Evolutionary conservation across 768 basidiomycete genomes (phyloP), one percentile per base, ranked within the genome.

Genomic region (Auricularia auricula-judae): DNA sequence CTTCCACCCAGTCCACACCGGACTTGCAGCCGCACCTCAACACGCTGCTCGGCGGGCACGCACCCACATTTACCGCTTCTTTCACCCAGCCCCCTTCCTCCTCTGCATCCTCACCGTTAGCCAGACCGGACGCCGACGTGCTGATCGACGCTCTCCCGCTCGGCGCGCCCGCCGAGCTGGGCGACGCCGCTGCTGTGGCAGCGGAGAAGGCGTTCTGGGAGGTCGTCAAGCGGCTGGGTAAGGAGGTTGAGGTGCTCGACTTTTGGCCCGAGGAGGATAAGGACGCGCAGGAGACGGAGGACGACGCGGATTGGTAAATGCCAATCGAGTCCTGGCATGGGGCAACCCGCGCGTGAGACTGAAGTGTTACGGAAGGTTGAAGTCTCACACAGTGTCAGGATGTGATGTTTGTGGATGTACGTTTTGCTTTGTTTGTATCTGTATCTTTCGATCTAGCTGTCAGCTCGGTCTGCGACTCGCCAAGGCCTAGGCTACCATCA

Each of bases 161-260:
- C 5, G 53, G n/a, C 18, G 18, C 53, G 3, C 53, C 53, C 29
- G 56, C 84, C 5, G 84, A 86, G 47, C 67, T 77, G 16, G 79
- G 82, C 11, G 88, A 92, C 69, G 75, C 77, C 16, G 82, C 84
- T 4, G 81, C 86, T 3, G 65, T 68, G 7, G 73, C 80, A 68
- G 89, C 86, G 2, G 86, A 90, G 71, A 68, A 69, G n/a, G 73
- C 79, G 2, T 88, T 85, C 70, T 81, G 81, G 80, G 76, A 74
- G 47, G 79, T 78, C 1, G 66, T 66, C 2, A 59, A 36, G 39
- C 23, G 16, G 8, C n/a, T 36, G 23, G 59, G 8, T 1, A 23
- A 21, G 59, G 35, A 59, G 21, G 58, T 34, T n/a, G 56, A 64
- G 14, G 39, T 36, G 14, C 63, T 58, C 34, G 16, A 54, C 12